These are phyloP conservation scores for Ophiostoma tasmaniense DNA, from an alignment of 2,329 filamentous ascomycete genomes.

Conservation along the genomic window DNA sequence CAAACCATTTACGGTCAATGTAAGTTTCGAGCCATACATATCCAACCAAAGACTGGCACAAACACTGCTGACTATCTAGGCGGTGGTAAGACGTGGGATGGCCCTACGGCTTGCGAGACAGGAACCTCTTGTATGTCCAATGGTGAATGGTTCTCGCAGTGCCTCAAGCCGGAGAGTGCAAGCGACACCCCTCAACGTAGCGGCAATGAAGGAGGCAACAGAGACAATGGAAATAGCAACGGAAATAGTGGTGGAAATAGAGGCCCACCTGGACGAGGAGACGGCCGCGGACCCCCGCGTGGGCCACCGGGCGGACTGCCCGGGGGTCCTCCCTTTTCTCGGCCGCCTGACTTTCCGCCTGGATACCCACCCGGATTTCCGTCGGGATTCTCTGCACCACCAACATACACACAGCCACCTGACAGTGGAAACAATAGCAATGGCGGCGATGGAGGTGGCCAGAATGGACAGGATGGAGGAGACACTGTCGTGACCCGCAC, in stretches of 20 bases:
- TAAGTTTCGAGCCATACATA: not conserved
- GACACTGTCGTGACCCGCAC: not conserved
- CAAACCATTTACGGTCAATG: not conserved
- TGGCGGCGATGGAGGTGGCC: not conserved
- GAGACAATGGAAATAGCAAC: not conserved
- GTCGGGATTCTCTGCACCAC: no score
- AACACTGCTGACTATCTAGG: not conserved
- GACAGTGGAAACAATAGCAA: not conserved
- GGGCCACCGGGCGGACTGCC: not conserved
- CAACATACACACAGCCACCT: not conserved
- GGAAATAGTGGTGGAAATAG: not conserved
- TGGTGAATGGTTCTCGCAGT: not conserved
- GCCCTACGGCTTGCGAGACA: not conserved
- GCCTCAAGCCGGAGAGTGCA: not conserved
- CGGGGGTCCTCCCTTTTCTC: not conserved
- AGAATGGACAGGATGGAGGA: not conserved
- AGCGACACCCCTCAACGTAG: not conserved
- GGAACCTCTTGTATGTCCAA: not conserved
- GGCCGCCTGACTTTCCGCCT: not conserved
- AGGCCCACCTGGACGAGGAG: not conserved
- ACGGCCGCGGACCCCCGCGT: not conserved
- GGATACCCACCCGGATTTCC: not conserved
- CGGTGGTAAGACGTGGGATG: not conserved
- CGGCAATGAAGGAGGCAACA: not conserved
- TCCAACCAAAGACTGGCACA: not conserved